Base-by-base conservation (phyloP, 352 stramenopile species). In the Pythium dissimile region DNA sequence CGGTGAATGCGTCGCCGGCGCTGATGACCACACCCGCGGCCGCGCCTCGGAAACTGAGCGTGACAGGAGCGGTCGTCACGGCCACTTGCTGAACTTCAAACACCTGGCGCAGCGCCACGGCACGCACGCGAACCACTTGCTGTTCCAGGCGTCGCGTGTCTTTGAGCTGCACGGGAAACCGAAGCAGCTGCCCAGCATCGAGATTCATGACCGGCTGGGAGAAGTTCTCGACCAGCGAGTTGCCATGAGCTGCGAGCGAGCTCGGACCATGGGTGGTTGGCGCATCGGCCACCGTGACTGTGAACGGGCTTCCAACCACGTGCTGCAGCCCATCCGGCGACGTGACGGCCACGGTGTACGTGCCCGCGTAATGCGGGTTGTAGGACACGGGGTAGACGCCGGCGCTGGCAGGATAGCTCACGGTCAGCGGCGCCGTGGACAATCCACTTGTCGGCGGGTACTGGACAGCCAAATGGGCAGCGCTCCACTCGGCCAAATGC, bases 301-400 rank as follows among this genome's bases (percentile, higher is more conserved):
- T 85, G 56, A 97, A 97, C 5, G 94, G 94, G 58, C 84, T 97
- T 0, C 92, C 92, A 9, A 86, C 66, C 20, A 99, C 91, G 39
- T 96, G 81, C 9, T 68, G 67, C 6, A 67, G 43, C 15, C 69
- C 77, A 42, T 94, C 84, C 30, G 67, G 69, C 5, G 81, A 75
- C 3, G 73, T 97, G 45, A 98, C 72, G n/a, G 67, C 80, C 38
- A 98, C 67, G 4, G 83, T 80, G 67, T 98, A 98, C 13, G 61
- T 67, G 9, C 96, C 96, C 6, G 80, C 91, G 39, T 95, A 85
- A 57, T 93, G 94, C 6, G 94, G 72, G 5, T 77, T 98, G 61
- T 98, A 99, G 16, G 68, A 62, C 21, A 98, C 79, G 0, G 90
- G 95, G 69, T 99, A 99, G 4, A 90, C 57, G 0, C 95, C 94